These are phyloP conservation scores for Chlorokybus atmophyticus DNA, from an alignment of 139 green algal species.

Conservation along the genomic window DNA sequence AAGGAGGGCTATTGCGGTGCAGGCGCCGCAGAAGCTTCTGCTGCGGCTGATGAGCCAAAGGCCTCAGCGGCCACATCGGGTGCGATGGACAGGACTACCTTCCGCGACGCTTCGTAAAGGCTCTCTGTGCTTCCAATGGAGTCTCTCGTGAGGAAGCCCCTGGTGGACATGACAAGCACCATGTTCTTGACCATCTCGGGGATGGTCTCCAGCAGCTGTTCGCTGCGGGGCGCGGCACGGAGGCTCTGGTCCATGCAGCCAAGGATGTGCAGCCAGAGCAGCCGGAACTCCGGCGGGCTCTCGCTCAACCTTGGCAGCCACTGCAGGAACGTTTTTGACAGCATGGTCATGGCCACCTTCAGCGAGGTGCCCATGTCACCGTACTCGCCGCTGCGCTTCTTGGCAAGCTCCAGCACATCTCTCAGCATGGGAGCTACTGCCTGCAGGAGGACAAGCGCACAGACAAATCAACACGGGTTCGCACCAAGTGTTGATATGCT, in stretches of 20 bases:
- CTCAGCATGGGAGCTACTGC: conserved; percentile 36
- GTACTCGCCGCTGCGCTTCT: conserved; percentile 7
- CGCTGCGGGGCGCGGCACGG: conserved; percentile 11
- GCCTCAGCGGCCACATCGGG: too few relatives aligned
- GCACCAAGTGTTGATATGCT: too few relatives aligned
- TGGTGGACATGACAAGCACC: conserved; percentile 70
- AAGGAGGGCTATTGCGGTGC: too few relatives aligned
- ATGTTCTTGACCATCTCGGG: conserved; percentile 90
- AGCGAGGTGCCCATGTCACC: conserved; percentile 43
- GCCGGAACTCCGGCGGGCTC: conserved; percentile 3
- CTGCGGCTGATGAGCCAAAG: too few relatives aligned
- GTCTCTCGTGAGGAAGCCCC: neutral
- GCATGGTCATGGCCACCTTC: conserved; percentile 36
- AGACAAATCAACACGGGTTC: too few relatives aligned
- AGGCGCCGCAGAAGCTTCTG: too few relatives aligned
- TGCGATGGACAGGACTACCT: too few relatives aligned
- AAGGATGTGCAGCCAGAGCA: conserved; percentile 40
- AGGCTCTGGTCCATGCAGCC: conserved; percentile 22
- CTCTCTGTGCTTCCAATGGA: too few relatives aligned
- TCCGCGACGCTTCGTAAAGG: too few relatives aligned
- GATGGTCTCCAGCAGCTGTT: conserved; percentile 46
- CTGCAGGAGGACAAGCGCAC: too few relatives aligned
- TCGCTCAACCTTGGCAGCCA: conserved; percentile 9
- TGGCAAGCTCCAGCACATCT: conserved; percentile 23
- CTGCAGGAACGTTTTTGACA: conserved; percentile 51